Conservation (phyloP, 2,329 filamentous ascomycete genomes). For the Kalaharituber pfeilii region DNA sequence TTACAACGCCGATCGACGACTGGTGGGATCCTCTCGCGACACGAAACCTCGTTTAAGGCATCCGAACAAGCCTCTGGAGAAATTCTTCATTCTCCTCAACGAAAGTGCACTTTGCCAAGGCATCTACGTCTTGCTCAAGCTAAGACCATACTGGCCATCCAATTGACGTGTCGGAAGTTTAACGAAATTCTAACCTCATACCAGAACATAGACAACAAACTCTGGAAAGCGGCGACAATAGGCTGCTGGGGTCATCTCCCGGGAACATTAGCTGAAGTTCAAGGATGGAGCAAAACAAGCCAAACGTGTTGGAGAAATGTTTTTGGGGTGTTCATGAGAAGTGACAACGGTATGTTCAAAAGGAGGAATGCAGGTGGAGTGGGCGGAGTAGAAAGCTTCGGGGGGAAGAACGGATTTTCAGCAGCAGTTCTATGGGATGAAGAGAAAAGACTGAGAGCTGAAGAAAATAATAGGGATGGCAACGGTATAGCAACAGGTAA, state of each 20-base stretch:
- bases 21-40: background rate
- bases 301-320: conserved; percentile 22
- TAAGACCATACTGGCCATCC: conserved; percentile 12
- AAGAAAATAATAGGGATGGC: background rate
- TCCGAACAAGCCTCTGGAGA: background rate
- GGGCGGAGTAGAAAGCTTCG: conserved; percentile 19
- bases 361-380: conserved; percentile 9
- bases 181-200: conserved; percentile 15
- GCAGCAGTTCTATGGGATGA: conserved; percentile 16
- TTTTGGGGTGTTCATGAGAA: conserved; percentile 19
- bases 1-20: conserved; percentile 9
- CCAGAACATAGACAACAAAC: conserved; percentile 15
- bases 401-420: conserved; percentile 15
- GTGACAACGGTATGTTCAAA: conserved; percentile 16
- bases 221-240: conserved; percentile 19
- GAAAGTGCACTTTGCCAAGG: conserved; percentile 4
- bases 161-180: conserved; percentile 17
- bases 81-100: background rate
- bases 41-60: background rate
- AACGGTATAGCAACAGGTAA: background rate
- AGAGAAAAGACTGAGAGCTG: conserved; percentile 4
- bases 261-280: conserved; percentile 17
- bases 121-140: conserved; percentile 12
- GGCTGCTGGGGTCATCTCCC: conserved; percentile 19
- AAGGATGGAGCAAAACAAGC: conserved; percentile 16